phyloP scores from a whole-genome alignment of 2,329 filamentous ascomycete species.

The Fusarium tupiense region DNA sequence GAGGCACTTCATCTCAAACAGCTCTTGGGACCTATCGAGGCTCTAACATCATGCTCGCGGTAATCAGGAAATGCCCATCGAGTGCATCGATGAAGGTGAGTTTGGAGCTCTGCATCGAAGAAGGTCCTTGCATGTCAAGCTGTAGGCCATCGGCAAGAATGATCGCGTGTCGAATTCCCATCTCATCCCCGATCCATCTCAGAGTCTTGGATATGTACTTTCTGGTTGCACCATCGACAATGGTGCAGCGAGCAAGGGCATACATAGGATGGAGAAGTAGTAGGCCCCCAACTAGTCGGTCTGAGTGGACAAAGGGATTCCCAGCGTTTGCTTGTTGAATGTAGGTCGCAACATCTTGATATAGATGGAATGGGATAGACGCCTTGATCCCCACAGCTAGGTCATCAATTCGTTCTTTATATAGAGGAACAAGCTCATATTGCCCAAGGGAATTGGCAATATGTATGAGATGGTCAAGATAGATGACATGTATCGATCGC shows the following conservation, averaged over 20 bases:
- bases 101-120: background rate
- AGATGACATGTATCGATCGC: constrained; percentile 5
- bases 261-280: constrained; percentile 6
- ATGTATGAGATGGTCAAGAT: constrained; percentile 8
- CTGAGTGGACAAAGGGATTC: background rate
- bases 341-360: background rate
- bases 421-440: background rate
- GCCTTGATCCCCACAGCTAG: background rate
- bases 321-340: background rate
- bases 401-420: background rate
- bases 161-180: constrained; percentile 6
- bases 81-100: constrained; percentile 7
- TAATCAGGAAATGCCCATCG: constrained; percentile 15
- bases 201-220: background rate
- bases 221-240: background rate
- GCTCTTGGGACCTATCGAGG: background rate
- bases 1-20: background rate
- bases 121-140: background rate
- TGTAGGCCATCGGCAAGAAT: background rate
- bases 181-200: background rate
- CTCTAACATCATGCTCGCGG: constrained; percentile 12
- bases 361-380: constrained; percentile 8
- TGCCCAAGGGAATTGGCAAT: background rate
- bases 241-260: background rate
- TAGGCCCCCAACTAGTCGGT: background rate